Percentiles rank a stretch among this genome's conserved stretches.
Evolutionary conservation across 371 early-diverging fungal genomes (phyloP).

Genomic region (Mortierella sp.): DNA sequence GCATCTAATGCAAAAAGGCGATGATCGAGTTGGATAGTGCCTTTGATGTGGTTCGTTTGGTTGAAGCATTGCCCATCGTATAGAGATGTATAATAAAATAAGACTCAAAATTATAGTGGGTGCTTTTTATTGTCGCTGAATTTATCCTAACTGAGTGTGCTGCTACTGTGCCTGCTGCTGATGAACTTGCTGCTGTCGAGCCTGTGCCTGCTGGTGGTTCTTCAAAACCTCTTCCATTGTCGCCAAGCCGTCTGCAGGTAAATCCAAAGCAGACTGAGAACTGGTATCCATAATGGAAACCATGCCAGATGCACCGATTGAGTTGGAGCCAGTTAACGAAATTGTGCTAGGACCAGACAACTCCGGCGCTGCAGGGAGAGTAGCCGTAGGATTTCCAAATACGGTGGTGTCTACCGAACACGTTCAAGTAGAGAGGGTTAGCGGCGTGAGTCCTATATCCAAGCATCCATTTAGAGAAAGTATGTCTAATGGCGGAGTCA

Average conservation of each 20-base stretch:
- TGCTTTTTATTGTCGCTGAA: background rate
- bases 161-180: constrained; percentile 1
- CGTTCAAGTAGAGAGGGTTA: background rate
- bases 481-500: no score
- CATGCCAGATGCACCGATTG: constrained; percentile 19
- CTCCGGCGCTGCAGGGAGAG: constrained; percentile 10
- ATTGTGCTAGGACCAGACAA: constrained; percentile 1
- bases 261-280: constrained; percentile 7
- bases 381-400: constrained; percentile 27
- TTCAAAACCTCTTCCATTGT: constrained; percentile 19
- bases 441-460: background rate
- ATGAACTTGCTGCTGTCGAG: constrained; percentile 5
- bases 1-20: no score
- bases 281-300: constrained; percentile 10
- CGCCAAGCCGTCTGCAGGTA: constrained; percentile 10
- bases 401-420: constrained; percentile 11
- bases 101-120: background rate
- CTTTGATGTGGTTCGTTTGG: background rate
- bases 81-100: no score
- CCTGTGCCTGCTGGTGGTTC: constrained; percentile 9
- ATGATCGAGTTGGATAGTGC: no score
- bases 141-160: background rate
- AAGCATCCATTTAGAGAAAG: background rate
- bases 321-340: constrained; percentile 8
- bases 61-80: no score